A percentile compares a stretch with the other conserved stretches of the same genome.
Conservation (phyloP, 805 yeast genomes). For the Millerozyma miso region DNA sequence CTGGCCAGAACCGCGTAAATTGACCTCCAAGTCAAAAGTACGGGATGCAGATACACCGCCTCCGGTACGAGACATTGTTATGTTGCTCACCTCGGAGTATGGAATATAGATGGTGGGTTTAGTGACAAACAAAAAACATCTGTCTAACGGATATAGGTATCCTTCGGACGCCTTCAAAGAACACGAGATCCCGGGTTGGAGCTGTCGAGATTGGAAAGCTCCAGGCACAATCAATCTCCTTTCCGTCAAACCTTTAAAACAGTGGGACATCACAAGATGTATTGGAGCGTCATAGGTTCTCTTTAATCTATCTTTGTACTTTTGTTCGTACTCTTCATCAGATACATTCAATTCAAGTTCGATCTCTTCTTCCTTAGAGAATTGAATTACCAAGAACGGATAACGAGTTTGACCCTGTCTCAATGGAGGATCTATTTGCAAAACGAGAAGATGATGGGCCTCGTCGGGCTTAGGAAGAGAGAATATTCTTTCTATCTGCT, state of each 20-base stretch:
- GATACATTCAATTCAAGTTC: constrained; percentile 84
- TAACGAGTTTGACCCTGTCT: constrained; percentile 98
- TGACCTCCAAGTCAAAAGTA: constrained; percentile 88
- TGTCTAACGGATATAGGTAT: constrained; percentile 86
- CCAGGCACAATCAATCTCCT: constrained; percentile 84
- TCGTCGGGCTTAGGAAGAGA: constrained; percentile 94
- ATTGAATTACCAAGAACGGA: constrained; percentile 87
- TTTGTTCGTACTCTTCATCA: constrained; percentile 73
- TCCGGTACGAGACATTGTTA: constrained; percentile 87
- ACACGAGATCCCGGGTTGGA: constrained; percentile 84
- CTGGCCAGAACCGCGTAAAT: constrained; percentile 56
- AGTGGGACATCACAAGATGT: constrained; percentile 80
- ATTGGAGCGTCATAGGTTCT: constrained; percentile 81
- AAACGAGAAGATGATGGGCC: constrained; percentile 76
- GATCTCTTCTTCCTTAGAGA: constrained; percentile 83
- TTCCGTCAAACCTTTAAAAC: constrained; percentile 86
- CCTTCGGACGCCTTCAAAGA: constrained; percentile 96
- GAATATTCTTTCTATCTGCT: constrained; percentile 85
- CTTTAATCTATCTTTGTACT: constrained; percentile 70
- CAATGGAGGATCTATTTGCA: constrained; percentile 94
- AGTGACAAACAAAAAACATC: constrained; percentile 84
- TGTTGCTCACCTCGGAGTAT: constrained; percentile 68
- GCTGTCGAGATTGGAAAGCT: constrained; percentile 66
- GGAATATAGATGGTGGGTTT: constrained; percentile 94
- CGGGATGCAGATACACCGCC: constrained; percentile 69